phyloP scores from a whole-genome alignment of 2,329 filamentous ascomycete species.

The Scorias spongiosa region DNA sequence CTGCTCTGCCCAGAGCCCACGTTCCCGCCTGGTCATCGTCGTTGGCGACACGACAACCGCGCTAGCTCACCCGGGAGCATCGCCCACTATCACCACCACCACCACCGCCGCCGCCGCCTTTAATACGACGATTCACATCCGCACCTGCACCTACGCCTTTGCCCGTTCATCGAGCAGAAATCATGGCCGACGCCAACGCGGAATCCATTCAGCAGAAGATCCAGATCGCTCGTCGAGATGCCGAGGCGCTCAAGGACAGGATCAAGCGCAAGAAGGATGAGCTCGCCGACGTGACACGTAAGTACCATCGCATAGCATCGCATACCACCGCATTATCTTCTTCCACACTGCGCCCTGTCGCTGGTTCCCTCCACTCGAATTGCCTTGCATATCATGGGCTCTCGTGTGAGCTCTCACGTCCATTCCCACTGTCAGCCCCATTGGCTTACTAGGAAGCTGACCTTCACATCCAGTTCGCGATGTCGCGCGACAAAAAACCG shows the following conservation, averaged over 20 bases:
- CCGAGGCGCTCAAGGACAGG: conserved; percentile 91
- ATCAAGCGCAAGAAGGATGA: conserved; percentile 99
- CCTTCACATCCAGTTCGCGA: conserved; percentile 52
- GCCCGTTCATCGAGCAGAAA: background rate
- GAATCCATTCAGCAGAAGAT: conserved; percentile 46
- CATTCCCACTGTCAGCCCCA: no score
- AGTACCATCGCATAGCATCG: conserved; percentile 25
- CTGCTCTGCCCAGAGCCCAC: no score
- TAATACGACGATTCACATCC: background rate
- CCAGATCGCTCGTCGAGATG: conserved; percentile 94
- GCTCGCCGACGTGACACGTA: conserved; percentile 92
- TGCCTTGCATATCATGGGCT: background rate
- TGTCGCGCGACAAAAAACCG: conserved; percentile 83
- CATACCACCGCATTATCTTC: background rate
- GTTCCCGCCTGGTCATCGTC: no score
- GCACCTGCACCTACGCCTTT: background rate
- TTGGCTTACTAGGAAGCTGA: no score
- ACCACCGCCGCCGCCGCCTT: background rate
- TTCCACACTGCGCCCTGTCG: background rate
- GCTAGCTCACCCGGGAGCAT: no score
- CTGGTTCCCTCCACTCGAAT: background rate
- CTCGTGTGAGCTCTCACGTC: no score
- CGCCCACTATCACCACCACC: background rate
- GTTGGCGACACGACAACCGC: no score
- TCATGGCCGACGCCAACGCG: conserved; percentile 34